Conservation (phyloP, 257 asterid genomes). For the Anisodus acutangulus region DNA sequence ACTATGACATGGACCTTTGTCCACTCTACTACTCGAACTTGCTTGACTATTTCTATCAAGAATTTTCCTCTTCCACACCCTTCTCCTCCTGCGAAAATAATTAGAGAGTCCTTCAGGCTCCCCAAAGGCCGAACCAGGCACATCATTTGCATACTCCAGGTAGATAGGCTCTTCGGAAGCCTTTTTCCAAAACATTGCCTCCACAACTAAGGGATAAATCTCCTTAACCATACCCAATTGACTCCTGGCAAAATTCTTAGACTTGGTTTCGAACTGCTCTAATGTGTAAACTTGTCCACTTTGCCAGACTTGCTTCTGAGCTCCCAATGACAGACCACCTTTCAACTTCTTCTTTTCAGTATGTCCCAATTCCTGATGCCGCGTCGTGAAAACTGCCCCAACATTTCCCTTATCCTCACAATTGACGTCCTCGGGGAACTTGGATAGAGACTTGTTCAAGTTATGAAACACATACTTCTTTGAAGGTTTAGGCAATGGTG, state of each 20-base stretch:
- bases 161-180: slow-evolving; percentile 85
- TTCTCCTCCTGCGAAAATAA: slow-evolving; percentile 59
- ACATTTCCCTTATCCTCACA: slow-evolving; percentile 31
- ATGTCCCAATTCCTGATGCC: slow-evolving; percentile 90
- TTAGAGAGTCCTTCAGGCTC: slow-evolving; percentile 78
- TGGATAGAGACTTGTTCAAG: slow-evolving; percentile 82
- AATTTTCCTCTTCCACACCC: slow-evolving; percentile 69
- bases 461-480: slow-evolving; percentile 77
- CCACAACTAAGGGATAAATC: slow-evolving; percentile 70
- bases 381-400: slow-evolving; percentile 83
- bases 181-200: slow-evolving; percentile 90
- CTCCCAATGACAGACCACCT: slow-evolving; percentile 47
- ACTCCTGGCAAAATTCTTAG: slow-evolving; percentile 77
- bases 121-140: slow-evolving; percentile 93
- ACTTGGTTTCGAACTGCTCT: slow-evolving; percentile 90
- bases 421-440: slow-evolving; percentile 56
- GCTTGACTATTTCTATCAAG: slow-evolving; percentile 48
- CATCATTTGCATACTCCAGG: slow-evolving; percentile 96
- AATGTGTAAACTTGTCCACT: slow-evolving; percentile 93
- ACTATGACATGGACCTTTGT: slow-evolving; percentile 47
- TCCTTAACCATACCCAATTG: slow-evolving; percentile 76
- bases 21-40: slow-evolving; percentile 38
- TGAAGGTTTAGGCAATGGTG: slow-evolving; percentile 92
- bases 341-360: slow-evolving; percentile 63
- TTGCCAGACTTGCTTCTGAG: slow-evolving; percentile 91